Evolutionary conservation across 495 filamentous ascomycete species (phyloP).

Genomic region (Podospora fimiseda): DNA sequence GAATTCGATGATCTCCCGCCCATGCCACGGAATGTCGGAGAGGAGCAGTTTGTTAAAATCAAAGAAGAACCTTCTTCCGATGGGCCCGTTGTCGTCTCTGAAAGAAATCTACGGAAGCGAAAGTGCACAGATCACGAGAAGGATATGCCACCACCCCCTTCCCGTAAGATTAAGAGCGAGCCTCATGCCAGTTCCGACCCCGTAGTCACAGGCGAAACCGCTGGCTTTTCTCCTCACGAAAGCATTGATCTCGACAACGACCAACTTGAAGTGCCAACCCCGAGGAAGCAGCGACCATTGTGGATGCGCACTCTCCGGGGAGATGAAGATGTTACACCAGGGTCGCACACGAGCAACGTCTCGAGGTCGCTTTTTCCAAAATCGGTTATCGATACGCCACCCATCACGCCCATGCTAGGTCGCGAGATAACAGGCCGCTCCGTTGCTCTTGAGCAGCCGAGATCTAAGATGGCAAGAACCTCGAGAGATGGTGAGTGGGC

Average conservation of each 20-base stretch:
- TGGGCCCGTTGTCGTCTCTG: conserved; percentile 35
- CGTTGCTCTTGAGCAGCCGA: not conserved
- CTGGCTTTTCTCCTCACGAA: conserved; percentile 35
- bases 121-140: conserved; percentile 21
- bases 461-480: not conserved
- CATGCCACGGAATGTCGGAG: not conserved
- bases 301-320: not conserved
- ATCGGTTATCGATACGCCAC: not conserved
- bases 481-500: conserved; percentile 3
- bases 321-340: not conserved
- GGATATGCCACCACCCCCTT: conserved; percentile 1
- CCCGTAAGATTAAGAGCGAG: conserved; percentile 30
- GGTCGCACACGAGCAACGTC: not conserved
- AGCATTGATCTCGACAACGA: conserved; percentile 74
- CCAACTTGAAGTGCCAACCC: conserved; percentile 51
- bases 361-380: not conserved
- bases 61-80: conserved; percentile 43
- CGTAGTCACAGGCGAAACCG: conserved; percentile 27
- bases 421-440: not conserved
- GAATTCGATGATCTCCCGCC: not conserved
- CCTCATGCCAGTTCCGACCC: conserved; percentile 28
- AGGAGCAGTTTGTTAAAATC: conserved; percentile 17
- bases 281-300: conserved; percentile 41
- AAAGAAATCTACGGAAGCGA: conserved; percentile 38
- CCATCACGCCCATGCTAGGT: not conserved